Conservation (phyloP, 108 stramenopile genomes). For the Pinguiococcus pyrenoidosus region DNA sequence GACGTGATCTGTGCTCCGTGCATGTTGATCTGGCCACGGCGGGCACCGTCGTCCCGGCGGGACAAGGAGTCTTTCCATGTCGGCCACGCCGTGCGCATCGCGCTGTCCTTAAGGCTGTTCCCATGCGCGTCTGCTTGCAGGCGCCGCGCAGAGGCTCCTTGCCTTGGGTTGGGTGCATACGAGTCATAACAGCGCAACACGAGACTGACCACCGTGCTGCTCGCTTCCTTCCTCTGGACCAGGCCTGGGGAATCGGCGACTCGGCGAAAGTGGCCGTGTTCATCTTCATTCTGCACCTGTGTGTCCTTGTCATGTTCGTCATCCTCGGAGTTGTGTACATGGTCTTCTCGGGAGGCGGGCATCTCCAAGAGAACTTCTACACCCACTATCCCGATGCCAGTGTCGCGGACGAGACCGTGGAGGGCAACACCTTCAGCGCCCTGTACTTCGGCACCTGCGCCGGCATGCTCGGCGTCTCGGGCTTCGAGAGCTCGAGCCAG, state of each 20-base stretch:
- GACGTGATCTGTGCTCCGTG: no score
- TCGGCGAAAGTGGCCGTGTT: constrained; percentile 42
- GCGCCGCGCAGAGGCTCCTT: no score
- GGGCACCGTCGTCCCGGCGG: no score
- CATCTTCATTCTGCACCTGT: constrained; percentile 48
- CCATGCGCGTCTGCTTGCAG: no score
- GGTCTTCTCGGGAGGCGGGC: constrained; percentile 20
- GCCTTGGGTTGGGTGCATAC: constrained; percentile 3
- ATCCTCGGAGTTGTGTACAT: constrained; percentile 30
- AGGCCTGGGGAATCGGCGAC: constrained; percentile 41
- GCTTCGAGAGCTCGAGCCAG: constrained; percentile 55
- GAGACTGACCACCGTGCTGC: neutral
- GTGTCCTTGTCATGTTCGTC: constrained; percentile 29
- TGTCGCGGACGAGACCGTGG: constrained; percentile 2
- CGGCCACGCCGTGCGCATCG: no score
- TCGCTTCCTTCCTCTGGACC: neutral
- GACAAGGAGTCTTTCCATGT: no score
- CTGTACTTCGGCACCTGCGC: constrained; percentile 50
- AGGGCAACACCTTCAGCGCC: constrained; percentile 34
- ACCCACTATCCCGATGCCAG: constrained; percentile 24
- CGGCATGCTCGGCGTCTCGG: constrained; percentile 53
- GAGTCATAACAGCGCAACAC: no score
- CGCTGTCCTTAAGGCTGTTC: no score
- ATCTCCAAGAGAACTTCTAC: constrained; percentile 25
- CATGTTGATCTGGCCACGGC: no score